These are phyloP conservation scores for Astrephomene gubernaculifera DNA, from an alignment of 139 green algal genomes.

Conservation along the genomic window DNA sequence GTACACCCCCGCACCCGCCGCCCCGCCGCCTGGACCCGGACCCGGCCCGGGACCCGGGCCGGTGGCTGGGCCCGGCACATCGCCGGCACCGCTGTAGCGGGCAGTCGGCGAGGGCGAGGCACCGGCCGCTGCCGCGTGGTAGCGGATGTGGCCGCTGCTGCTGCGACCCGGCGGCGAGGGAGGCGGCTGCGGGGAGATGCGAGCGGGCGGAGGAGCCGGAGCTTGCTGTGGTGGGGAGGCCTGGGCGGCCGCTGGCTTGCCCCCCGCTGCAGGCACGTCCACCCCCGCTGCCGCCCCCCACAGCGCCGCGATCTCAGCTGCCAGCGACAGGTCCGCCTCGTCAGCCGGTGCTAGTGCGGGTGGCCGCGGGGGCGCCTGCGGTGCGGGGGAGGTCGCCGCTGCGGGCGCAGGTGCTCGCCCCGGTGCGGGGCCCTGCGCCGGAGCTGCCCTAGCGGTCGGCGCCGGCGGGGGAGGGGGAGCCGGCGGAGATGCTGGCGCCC, in stretches of 20 bases:
- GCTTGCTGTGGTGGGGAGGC: neutral
- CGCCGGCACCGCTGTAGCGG: neutral
- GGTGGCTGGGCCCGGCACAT: neutral
- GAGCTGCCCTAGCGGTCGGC: too few relatives aligned
- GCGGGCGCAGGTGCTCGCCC: too few relatives aligned
- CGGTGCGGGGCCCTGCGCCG: too few relatives aligned
- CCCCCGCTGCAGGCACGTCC: neutral
- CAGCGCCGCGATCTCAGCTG: too few relatives aligned
- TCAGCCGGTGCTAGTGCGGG: too few relatives aligned
- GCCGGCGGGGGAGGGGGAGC: too few relatives aligned
- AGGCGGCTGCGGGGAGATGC: conserved; percentile 10
- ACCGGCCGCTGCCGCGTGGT: neutral
- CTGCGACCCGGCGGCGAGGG: neutral
- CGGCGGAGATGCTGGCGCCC: too few relatives aligned
- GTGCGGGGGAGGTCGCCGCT: too few relatives aligned
- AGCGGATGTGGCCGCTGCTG: neutral
- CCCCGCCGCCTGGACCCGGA: neutral
- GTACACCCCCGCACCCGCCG: neutral
- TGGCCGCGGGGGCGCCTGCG: too few relatives aligned
- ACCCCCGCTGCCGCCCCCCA: too few relatives aligned
- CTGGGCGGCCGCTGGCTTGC: neutral
- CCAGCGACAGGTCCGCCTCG: too few relatives aligned
- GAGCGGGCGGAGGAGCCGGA: neutral
- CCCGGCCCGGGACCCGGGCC: neutral
- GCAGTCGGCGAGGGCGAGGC: neutral